Evolutionary conservation across 2,329 filamentous ascomycete species (phyloP).

Genomic region (Kalaharituber pfeilii): DNA sequence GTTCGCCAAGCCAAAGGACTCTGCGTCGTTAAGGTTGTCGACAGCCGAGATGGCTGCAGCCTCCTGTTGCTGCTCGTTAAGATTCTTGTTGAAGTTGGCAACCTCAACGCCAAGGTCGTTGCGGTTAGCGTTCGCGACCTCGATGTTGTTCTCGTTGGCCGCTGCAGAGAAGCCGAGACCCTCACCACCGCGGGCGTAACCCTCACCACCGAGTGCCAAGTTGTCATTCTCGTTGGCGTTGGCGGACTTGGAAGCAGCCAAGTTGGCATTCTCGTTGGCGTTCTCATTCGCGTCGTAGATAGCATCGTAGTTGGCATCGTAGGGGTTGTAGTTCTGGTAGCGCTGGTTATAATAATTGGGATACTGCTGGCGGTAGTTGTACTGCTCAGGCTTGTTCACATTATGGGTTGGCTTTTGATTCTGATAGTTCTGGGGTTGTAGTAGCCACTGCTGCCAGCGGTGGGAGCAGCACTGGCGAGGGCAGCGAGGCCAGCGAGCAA

Average conservation of each 20-base stretch:
- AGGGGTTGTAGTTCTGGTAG: constrained; percentile 2
- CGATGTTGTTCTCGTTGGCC: constrained; percentile 21
- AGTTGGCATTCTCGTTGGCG: constrained; percentile 3
- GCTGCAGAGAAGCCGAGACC: constrained; percentile 18
- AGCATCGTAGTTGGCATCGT: constrained; percentile 1
- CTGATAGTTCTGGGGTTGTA: neutral
- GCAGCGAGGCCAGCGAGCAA: neutral
- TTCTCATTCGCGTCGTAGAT: constrained; percentile 2
- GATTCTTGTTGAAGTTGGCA: constrained; percentile 20
- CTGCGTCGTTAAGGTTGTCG: constrained; percentile 16
- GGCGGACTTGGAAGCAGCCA: constrained; percentile 19
- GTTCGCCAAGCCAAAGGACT: constrained; percentile 1
- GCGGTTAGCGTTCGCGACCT: constrained; percentile 20
- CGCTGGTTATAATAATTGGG: neutral
- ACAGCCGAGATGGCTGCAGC: constrained; percentile 17
- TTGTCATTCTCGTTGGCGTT: constrained; percentile 21
- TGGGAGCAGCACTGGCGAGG: neutral
- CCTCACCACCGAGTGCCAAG: constrained; percentile 18
- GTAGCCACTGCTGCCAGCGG: neutral
- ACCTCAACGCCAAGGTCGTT: constrained; percentile 21
- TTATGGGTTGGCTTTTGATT: neutral
- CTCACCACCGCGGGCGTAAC: constrained; percentile 18
- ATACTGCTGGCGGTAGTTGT: constrained; percentile 1
- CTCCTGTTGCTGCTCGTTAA: constrained; percentile 19
- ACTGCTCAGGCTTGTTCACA: constrained; percentile 1